Conservation (phyloP, 257 asterid genomes). For the Gentiana straminea region DNA sequence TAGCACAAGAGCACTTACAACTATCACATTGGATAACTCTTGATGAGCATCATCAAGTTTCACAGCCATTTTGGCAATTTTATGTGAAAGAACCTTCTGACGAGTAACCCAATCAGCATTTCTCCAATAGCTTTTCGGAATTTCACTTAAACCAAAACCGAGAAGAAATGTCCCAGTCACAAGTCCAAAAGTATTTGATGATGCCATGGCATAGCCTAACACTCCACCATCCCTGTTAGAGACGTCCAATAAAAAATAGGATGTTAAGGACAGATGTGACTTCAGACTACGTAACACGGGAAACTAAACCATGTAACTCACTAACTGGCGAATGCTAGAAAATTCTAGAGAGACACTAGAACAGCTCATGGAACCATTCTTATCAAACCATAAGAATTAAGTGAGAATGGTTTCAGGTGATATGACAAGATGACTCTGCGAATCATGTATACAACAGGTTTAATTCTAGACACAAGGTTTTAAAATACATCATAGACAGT, state of each 20-base stretch:
- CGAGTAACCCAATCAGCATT: constrained; percentile 96
- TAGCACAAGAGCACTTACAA: constrained; percentile 44
- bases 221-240: constrained; percentile 53
- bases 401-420: too few relatives aligned
- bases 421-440: too few relatives aligned
- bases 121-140: constrained; percentile 89
- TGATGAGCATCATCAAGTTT: constrained; percentile 98
- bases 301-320: too few relatives aligned
- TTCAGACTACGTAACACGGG: too few relatives aligned
- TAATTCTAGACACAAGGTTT: too few relatives aligned
- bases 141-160: constrained; percentile 97
- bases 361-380: too few relatives aligned
- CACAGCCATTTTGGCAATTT: constrained; percentile 84
- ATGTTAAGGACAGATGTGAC: neutral
- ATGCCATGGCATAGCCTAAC: constrained; percentile 94
- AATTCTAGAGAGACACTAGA: too few relatives aligned
- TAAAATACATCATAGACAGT: too few relatives aligned
- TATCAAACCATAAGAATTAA: too few relatives aligned
- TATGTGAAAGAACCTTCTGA: constrained; percentile 93
- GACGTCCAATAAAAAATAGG: neutral
- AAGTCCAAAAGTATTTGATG: constrained; percentile 98
- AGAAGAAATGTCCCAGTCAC: constrained; percentile 99
- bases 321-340: too few relatives aligned
- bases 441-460: too few relatives aligned
- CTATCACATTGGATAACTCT: constrained; percentile 88